Percentiles rank a stretch among this genome's conserved stretches.
Conservation (phyloP, 805 yeast species). For the Candida hungchunana region DNA sequence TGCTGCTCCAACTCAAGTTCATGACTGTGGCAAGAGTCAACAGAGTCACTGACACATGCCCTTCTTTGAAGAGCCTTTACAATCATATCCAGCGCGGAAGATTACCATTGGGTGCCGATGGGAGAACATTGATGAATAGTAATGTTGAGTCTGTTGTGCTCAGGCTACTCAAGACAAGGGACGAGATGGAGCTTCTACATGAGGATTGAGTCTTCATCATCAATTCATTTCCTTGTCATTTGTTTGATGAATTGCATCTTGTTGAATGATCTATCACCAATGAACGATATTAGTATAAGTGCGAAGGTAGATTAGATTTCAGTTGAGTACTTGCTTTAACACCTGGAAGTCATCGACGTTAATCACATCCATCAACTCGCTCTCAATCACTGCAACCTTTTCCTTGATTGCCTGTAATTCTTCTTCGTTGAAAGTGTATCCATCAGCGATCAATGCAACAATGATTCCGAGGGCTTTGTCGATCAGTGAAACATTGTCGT, state of each 20-base stretch:
- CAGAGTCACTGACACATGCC: constrained; percentile 38
- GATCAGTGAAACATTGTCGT: constrained; percentile 41
- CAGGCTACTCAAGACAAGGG: constrained; percentile 43
- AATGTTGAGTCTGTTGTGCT: constrained; percentile 45
- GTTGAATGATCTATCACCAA: constrained; percentile 16
- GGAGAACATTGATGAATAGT: constrained; percentile 44
- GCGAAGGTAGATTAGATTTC: too few species aligned
- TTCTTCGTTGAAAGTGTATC: constrained; percentile 40
- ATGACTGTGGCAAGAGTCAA: constrained; percentile 52
- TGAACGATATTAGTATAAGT: constrained; percentile 1
- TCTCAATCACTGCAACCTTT: constrained; percentile 37
- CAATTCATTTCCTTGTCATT: constrained; percentile 8
- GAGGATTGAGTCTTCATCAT: too few species aligned
- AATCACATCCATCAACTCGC: constrained; percentile 41
- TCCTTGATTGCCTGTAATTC: constrained; percentile 37
- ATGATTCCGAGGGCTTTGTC: constrained; percentile 56
- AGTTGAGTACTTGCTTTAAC: constrained; percentile 39
- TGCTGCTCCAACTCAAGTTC: constrained; percentile 52
- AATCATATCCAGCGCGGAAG: constrained; percentile 28
- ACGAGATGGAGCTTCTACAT: constrained; percentile 40
- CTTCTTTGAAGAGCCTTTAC: constrained; percentile 32
- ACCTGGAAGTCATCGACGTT: constrained; percentile 50
- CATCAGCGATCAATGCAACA: constrained; percentile 39
- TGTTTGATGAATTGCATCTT: constrained; percentile 20
- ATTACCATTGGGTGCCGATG: constrained; percentile 39